Evolutionary conservation across 2,329 filamentous ascomycete genomes (phyloP).

Genomic region (Amauroascus niger): DNA sequence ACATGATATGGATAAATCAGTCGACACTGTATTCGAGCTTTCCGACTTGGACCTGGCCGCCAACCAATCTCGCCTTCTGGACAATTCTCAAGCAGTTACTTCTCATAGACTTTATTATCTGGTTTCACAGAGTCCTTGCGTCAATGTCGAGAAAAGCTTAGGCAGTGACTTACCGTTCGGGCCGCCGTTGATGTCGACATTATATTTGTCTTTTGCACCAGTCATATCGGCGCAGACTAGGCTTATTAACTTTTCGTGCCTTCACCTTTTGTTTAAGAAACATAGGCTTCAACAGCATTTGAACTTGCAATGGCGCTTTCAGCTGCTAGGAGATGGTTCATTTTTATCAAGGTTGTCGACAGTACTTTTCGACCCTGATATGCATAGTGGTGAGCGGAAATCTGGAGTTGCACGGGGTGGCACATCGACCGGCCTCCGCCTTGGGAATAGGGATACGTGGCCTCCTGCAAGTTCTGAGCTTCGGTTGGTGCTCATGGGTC

Average conservation of each 20-base stretch:
- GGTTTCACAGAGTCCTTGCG: conserved; percentile 21
- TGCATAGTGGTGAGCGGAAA: conserved; percentile 66
- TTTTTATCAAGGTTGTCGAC: conserved; percentile 73
- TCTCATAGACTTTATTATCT: conserved; percentile 26
- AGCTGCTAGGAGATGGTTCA: conserved; percentile 72
- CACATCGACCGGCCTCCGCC: conserved; percentile 67
- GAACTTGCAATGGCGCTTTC: conserved; percentile 64
- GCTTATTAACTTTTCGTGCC: conserved; percentile 65
- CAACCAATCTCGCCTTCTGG: conserved; percentile 21
- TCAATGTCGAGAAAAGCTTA: conserved; percentile 17
- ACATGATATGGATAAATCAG: not conserved
- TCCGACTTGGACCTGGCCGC: not conserved
- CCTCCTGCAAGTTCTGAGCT: conserved; percentile 89
- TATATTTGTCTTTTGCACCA: conserved; percentile 62
- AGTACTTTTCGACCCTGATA: conserved; percentile 73
- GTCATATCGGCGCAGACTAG: conserved; percentile 64
- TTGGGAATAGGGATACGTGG: conserved; percentile 76
- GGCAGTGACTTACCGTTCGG: conserved; percentile 23
- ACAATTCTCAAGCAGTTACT: conserved; percentile 20
- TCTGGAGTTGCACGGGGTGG: conserved; percentile 59
- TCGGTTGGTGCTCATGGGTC: conserved; percentile 76
- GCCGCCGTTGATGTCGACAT: conserved; percentile 43
- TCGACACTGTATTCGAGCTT: conserved; percentile 12
- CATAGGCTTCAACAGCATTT: conserved; percentile 66
- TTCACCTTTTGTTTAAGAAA: conserved; percentile 64